These are phyloP conservation scores for Boletus sp. DNA, from an alignment of 768 basidiomycete species.

Conservation along the genomic window DNA sequence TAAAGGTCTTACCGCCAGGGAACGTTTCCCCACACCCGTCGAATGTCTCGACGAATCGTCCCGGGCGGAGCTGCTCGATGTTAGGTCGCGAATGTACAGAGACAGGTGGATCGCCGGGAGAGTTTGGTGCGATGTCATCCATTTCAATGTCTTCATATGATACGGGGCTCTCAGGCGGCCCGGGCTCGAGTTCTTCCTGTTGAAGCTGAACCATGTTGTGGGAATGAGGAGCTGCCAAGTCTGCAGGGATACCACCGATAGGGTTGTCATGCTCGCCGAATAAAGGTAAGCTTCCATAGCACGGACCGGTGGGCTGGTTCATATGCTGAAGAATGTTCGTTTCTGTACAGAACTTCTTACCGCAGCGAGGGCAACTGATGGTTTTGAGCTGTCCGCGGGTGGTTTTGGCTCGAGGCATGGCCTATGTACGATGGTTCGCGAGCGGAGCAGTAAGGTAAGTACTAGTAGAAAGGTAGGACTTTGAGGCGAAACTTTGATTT, in stretches of 20 bases:
- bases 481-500: no score
- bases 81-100: background rate
- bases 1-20: background rate
- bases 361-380: background rate
- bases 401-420: background rate
- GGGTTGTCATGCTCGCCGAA: background rate
- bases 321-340: background rate
- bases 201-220: background rate
- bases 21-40: background rate
- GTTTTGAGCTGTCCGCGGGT: background rate
- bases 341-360: background rate
- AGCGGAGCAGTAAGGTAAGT: no score
- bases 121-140: background rate
- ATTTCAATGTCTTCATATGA: background rate
- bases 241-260: background rate
- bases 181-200: no score
- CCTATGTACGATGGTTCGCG: background rate
- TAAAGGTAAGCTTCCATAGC: background rate
- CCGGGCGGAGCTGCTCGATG: background rate
- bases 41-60: background rate
- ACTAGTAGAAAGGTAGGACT: no score
- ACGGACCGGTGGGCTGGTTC: background rate
- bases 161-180: no score
- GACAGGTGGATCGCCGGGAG: background rate
- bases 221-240: background rate